Evolutionary conservation across 345 rosid species (phyloP).

Genomic region (Melastoma malabathricum): DNA sequence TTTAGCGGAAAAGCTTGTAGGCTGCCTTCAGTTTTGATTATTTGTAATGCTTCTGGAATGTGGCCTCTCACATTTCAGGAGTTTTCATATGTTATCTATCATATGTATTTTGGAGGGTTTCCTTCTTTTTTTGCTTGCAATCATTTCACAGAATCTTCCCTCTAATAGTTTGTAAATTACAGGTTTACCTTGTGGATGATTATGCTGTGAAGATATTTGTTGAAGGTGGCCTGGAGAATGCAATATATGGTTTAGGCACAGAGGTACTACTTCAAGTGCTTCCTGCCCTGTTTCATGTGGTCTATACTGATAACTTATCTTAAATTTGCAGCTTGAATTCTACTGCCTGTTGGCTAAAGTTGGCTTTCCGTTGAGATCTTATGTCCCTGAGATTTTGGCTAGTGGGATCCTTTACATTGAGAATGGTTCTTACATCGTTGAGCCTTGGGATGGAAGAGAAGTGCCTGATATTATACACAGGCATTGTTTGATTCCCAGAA

Average conservation of each 20-base stretch:
- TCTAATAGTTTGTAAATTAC: conserved; percentile 6
- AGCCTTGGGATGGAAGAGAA: conserved; percentile 86
- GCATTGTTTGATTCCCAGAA: conserved; percentile 30
- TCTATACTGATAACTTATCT: conserved; percentile 11
- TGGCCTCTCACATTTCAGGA: too few species aligned
- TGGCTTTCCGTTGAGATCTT: conserved; percentile 41
- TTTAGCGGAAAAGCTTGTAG: too few species aligned
- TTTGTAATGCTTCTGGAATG: too few species aligned
- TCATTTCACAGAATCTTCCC: too few species aligned
- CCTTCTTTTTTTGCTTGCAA: too few species aligned
- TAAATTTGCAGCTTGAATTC: conserved; percentile 70
- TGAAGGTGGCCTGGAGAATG: conserved; percentile 74
- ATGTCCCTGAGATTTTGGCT: conserved; percentile 63
- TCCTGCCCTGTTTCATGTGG: conserved; percentile 3
- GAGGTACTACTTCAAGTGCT: conserved; percentile 40
- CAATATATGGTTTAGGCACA: conserved; percentile 70
- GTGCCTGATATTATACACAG: conserved; percentile 45
- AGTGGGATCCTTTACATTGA: conserved; percentile 68
- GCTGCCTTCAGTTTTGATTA: too few species aligned
- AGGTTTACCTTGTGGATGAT: conserved; percentile 77
- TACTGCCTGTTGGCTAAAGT: conserved; percentile 33
- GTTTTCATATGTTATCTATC: too few species aligned
- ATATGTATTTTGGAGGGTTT: too few species aligned
- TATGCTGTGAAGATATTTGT: conserved; percentile 64
- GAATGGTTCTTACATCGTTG: conserved; percentile 45